phyloP scores from a whole-genome alignment of 257 asterid genomes.

The Linderniella brevidens region DNA sequence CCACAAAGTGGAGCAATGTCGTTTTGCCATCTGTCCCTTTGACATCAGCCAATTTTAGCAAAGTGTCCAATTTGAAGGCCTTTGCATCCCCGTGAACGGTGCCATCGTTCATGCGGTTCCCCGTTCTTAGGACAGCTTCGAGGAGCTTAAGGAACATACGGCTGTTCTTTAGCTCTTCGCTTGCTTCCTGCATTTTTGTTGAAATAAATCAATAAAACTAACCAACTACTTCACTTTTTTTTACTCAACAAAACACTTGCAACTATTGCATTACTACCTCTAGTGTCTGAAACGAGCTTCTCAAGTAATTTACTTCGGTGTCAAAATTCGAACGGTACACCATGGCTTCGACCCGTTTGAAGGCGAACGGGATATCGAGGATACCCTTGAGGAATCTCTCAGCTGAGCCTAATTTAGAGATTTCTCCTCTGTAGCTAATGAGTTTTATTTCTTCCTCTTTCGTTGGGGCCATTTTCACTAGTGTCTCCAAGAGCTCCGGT shows the following conservation, averaged over 20 bases:
- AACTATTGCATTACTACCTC: constrained; percentile 33
- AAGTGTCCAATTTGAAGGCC: constrained; percentile 84
- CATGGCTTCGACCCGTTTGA: constrained; percentile 88
- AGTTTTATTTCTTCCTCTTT: constrained; percentile 96
- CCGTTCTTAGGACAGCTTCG: constrained; percentile 84
- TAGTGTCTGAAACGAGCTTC: constrained; percentile 62
- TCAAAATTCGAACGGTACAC: constrained; percentile 86
- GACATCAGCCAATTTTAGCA: constrained; percentile 66
- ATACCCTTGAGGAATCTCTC: constrained; percentile 82
- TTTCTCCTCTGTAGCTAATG: constrained; percentile 49
- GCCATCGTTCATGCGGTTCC: constrained; percentile 91
- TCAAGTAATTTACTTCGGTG: constrained; percentile 62
- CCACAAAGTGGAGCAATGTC: constrained; percentile 90
- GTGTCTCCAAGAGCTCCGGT: constrained; percentile 80
- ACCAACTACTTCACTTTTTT: too few relatives aligned
- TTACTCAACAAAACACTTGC: not conserved
- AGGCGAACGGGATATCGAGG: constrained; percentile 81
- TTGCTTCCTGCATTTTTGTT: constrained; percentile 47
- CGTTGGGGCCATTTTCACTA: constrained; percentile 98
- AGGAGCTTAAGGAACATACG: constrained; percentile 84
- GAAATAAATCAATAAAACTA: too few relatives aligned
- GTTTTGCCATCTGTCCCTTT: constrained; percentile 96
- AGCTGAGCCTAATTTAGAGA: constrained; percentile 68
- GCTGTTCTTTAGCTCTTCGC: constrained; percentile 82
- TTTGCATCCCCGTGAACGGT: constrained; percentile 84